A percentile compares a stretch with the other conserved stretches of the same genome.
These are phyloP conservation scores for Lipomyces orientalis DNA, from an alignment of 805 yeast genomes.

Conservation along the genomic window DNA sequence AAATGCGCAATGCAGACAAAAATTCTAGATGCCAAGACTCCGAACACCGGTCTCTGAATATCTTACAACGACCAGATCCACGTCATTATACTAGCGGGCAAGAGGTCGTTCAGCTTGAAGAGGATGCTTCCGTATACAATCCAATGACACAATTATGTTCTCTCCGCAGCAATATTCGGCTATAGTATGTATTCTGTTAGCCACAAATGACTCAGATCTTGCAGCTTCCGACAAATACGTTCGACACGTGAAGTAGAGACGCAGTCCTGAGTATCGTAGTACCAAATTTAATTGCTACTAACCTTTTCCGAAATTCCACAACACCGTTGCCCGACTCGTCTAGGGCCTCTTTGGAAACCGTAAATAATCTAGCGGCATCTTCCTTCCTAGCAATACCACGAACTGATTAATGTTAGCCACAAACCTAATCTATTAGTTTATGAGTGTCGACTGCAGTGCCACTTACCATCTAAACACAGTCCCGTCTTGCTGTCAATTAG, in stretches of 20 bases:
- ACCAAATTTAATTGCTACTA: neutral
- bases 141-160: constrained; percentile 34
- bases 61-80: neutral
- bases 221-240: neutral
- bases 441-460: neutral
- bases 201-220: neutral
- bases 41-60: neutral
- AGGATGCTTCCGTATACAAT: constrained; percentile 19
- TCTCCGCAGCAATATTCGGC: constrained; percentile 27
- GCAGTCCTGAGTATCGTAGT: neutral
- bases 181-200: constrained; percentile 6
- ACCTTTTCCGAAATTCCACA: constrained; percentile 20
- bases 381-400: constrained; percentile 30
- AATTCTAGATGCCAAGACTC: neutral
- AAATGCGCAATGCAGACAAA: neutral
- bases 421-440: neutral
- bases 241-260: neutral
- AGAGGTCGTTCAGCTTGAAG: neutral
- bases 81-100: neutral
- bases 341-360: constrained; percentile 4
- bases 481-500: constrained; percentile 30
- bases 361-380: constrained; percentile 22
- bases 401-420: constrained; percentile 6
- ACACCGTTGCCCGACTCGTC: constrained; percentile 22
- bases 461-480: constrained; percentile 29